Evolutionary conservation across 805 yeast genomes (phyloP), one percentile per base, ranked within the genome.

Genomic region (Pichia manshurica): DNA sequence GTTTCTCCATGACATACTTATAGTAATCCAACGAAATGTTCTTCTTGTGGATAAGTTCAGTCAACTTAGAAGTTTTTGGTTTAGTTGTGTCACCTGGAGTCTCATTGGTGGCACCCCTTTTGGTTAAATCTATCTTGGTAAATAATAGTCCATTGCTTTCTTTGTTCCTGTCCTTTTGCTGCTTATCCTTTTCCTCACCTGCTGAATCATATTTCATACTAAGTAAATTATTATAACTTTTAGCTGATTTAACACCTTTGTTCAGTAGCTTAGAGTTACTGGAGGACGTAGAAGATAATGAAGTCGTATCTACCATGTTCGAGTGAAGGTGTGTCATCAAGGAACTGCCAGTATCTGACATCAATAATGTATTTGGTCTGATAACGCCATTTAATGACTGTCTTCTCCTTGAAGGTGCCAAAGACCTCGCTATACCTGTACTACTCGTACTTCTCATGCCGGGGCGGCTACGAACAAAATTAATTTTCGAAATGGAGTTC

Each of bases 21-120:
- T 58, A 64, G 25, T 66, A 74, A 7, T 66, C 68, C 46, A 80
- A 60, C 0, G 81, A 79, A 42, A 74, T 68, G 8, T 57, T 61
- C 31, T 68, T 67, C 23, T 70, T 68, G 28, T 69, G 69, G 17
- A 80, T 71, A 57, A 79, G 54, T 1, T 65, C 58, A 16, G 79
- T 73, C 32, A 77, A 57, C 23, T 66, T 66, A 4, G 47, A 47
- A 25, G 16, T 28, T 2, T 31, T 19, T 4, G 7, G 15, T 8
- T 29, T 23, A 22, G 21, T 38, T n/a, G 29, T 22, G n/a, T 7
- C 7, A 19, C 7, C 4, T 21, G 28, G 10, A 16, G 21, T 4
- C 19, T 15, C 6, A 25, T 25, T 25, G n/a, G 25, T 23, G 35
- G 19, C 9, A 12, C 10, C 21, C 23, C 16, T 15, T 12, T 43